Evolutionary conservation across 1,139 yeast species (phyloP).

Genomic region (Lipomyces yarrowii): DNA sequence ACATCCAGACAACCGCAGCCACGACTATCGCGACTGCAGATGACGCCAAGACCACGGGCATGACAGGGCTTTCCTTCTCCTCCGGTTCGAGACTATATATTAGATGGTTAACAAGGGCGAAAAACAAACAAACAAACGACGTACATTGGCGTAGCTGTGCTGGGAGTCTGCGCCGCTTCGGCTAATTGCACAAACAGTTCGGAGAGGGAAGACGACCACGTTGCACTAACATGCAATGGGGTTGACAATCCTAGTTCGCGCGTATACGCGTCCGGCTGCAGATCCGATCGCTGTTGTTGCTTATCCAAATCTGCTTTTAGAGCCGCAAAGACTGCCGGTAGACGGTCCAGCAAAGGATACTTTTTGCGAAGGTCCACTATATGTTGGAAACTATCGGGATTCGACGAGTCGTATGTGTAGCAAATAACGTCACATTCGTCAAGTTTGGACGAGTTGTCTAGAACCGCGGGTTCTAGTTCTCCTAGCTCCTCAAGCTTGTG

Average conservation of each 20-base stretch:
- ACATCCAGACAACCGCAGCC: constrained; percentile 61
- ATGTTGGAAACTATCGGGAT: constrained; percentile 90
- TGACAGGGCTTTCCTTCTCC: constrained; percentile 53
- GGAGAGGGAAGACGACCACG: constrained; percentile 78
- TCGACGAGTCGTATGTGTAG: constrained; percentile 88
- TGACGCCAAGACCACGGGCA: constrained; percentile 50
- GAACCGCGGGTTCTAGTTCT: constrained; percentile 77
- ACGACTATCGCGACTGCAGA: constrained; percentile 68
- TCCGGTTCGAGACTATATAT: constrained; percentile 65
- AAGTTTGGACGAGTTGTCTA: constrained; percentile 68
- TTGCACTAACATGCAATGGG: constrained; percentile 82
- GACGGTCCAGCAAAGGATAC: constrained; percentile 61
- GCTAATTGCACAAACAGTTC: constrained; percentile 86
- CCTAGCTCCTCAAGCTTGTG: constrained; percentile 72
- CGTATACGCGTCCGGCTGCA: constrained; percentile 87
- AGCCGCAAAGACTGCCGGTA: constrained; percentile 89
- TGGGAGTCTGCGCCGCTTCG: constrained; percentile 83
- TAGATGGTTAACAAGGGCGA: not conserved
- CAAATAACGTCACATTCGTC: constrained; percentile 91
- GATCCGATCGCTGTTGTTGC: constrained; percentile 84
- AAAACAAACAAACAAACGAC: too few relatives aligned
- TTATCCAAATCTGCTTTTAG: constrained; percentile 92
- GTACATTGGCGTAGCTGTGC: constrained; percentile 66
- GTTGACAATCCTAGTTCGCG: constrained; percentile 67
- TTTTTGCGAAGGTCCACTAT: constrained; percentile 66